Evolutionary conservation across 352 stramenopile species (phyloP), one percentile per base, ranked within the genome.

Genomic region (Pythium pectinolyticum): DNA sequence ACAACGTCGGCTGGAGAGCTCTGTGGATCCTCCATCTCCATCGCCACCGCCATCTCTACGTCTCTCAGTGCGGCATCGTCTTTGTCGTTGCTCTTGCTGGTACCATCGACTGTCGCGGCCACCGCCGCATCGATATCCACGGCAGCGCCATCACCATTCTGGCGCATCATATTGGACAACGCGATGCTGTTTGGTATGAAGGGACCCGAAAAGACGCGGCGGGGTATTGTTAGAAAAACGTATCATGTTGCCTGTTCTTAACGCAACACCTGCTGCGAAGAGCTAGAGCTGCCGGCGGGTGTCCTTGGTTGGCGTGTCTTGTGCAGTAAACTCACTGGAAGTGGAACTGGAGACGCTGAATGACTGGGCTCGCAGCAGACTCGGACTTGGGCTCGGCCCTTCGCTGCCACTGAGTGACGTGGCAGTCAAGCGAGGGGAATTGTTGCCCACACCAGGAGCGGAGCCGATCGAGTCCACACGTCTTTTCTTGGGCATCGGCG

Each of bases 161-260:
- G 72, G 4, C 77, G 69, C 52, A 69, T 73, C 54, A 85, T 82
- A 9, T 0, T 45, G 15, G 35, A 40, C 37, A 2, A 5, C 17
- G 25, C 27, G 41, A 45, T n/a, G 35, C 35, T 43, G 17, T 11
- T 5, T n/a, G 19, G 11, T 24, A n/a, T n/a, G 17, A 31, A 35
- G 34, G 32, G 14, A 11, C 59, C 53, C 59, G 50, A 66, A 66
- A 59, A 43, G 59, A 66, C 59, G 59, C 59, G 58, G 49, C 59
- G 27, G 30, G 43, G 56, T 57, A 20, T 20, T 28, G 22, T 5
- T 39, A 7, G n/a, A 49, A 48, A 6, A 40, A n/a, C n/a, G n/a
- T n/a, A n/a, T 47, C 20, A 15, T 14, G 55, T 45, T 64, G 46
- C 40, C 22, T 22, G 48, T 58, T 53, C 47, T 46, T 65, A 52